Evolutionary conservation across 768 basidiomycete genomes (phyloP).

Genomic region (Suillus hirtellus): DNA sequence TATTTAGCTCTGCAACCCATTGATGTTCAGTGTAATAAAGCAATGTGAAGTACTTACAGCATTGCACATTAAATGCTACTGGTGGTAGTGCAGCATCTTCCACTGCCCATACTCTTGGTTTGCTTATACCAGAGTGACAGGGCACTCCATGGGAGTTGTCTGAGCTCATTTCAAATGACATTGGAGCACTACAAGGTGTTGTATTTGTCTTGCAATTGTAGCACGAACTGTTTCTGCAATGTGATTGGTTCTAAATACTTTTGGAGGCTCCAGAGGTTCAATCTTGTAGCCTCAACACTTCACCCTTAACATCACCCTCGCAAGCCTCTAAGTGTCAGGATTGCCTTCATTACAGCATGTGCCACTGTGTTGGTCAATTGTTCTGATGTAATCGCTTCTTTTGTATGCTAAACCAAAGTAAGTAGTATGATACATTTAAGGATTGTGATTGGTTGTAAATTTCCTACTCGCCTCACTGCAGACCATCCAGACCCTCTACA

Average conservation of each 20-base stretch:
- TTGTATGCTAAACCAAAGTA: too few relatives aligned
- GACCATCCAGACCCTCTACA: not conserved
- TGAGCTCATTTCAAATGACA: not conserved
- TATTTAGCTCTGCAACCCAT: conserved; percentile 8
- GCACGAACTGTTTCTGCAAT: not conserved
- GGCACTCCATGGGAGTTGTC: not conserved
- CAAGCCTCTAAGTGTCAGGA: not conserved
- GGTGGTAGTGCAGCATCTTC: not conserved
- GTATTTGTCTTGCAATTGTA: not conserved
- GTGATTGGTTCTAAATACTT: not conserved
- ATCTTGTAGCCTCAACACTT: not conserved
- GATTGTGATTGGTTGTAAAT: not conserved
- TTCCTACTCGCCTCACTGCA: not conserved
- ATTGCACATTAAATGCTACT: not conserved
- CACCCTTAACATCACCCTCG: not conserved
- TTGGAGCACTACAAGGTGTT: not conserved
- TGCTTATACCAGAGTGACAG: not conserved
- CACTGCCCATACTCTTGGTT: not conserved
- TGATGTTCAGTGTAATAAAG: not conserved
- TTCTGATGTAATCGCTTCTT: not conserved
- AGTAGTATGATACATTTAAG: not conserved
- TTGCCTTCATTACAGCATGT: not conserved
- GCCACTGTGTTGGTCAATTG: too few relatives aligned
- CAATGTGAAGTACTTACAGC: not conserved
- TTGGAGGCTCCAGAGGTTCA: not conserved